Percentiles rank a stretch among this genome's conserved stretches.
These are phyloP conservation scores for Lolium multiflorum DNA, from an alignment of 176 grass and related monocot species.

Conservation along the genomic window DNA sequence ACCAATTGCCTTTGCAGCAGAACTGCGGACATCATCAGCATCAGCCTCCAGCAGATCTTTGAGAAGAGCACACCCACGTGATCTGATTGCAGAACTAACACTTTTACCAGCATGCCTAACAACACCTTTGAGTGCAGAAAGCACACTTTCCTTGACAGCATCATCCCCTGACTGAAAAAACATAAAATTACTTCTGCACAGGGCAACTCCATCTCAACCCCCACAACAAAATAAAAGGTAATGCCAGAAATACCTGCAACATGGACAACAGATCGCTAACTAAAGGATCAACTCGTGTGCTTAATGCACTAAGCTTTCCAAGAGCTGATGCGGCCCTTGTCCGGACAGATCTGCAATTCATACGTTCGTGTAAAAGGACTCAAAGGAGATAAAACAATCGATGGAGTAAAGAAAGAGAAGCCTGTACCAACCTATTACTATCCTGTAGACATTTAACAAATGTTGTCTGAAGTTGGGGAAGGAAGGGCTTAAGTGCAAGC, in stretches of 20 bases:
- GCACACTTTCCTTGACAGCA: conserved; percentile 78
- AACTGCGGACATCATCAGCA: conserved; percentile 83
- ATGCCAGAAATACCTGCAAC: conserved; percentile 68
- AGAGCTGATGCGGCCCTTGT: conserved; percentile 84
- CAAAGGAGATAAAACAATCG: background rate
- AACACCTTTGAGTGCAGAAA: conserved; percentile 94
- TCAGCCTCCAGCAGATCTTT: conserved; percentile 73
- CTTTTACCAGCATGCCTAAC: conserved; percentile 96
- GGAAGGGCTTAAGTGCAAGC: conserved; percentile 94
- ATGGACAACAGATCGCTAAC: conserved; percentile 87
- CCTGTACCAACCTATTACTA: conserved; percentile 63
- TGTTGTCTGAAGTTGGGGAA: conserved; percentile 97
- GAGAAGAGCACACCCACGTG: conserved; percentile 69
- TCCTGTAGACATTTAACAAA: conserved; percentile 95
- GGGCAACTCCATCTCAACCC: background rate
- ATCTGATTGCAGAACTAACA: conserved; percentile 77
- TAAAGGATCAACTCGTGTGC: conserved; percentile 86
- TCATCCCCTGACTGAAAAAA: conserved; percentile 71
- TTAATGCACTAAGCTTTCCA: conserved; percentile 96
- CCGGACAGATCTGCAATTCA: conserved; percentile 73
- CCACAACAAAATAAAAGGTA: conserved; percentile 26
- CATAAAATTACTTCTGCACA: conserved; percentile 27
- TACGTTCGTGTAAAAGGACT: conserved; percentile 14
- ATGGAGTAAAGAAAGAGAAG: conserved; percentile 17
- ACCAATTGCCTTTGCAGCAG: conserved; percentile 85